Percentiles rank a stretch among this genome's conserved stretches.
phyloP scores from a whole-genome alignment of 805 yeast genomes.

The Starmerella vaccinii region DNA sequence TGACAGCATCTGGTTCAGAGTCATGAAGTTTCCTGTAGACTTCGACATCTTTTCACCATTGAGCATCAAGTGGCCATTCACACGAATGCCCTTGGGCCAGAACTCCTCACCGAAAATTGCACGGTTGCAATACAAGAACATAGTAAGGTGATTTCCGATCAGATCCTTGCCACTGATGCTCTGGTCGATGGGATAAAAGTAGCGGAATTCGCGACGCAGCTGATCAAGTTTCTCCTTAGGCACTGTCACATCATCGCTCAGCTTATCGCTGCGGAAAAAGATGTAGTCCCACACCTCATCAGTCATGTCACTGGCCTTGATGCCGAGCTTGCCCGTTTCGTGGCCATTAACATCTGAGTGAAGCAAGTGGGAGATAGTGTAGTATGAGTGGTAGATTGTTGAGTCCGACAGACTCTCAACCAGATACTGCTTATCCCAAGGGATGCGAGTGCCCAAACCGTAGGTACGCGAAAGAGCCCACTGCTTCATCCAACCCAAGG shows the following conservation, averaged over 20 bases:
- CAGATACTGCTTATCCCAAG: constrained; percentile 91
- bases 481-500: constrained; percentile 88
- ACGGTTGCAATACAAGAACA: constrained; percentile 85
- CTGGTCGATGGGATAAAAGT: constrained; percentile 88
- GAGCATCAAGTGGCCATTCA: constrained; percentile 88
- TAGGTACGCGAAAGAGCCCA: constrained; percentile 98
- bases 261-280: constrained; percentile 58
- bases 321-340: constrained; percentile 58
- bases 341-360: constrained; percentile 81
- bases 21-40: constrained; percentile 93
- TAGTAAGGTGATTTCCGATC: constrained; percentile 93
- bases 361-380: constrained; percentile 76
- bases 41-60: constrained; percentile 98
- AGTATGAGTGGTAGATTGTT: constrained; percentile 89
- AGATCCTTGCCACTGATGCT: constrained; percentile 93
- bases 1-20: constrained; percentile 68
- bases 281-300: constrained; percentile 89
- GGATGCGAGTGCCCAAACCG: constrained; percentile 88
- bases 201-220: constrained; percentile 89
- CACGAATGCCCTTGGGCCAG: constrained; percentile 94
- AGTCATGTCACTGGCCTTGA: constrained; percentile 75
- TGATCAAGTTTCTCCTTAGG: constrained; percentile 55
- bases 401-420: constrained; percentile 95
- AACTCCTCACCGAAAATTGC: constrained; percentile 81
- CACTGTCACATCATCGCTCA: constrained; percentile 43